A percentile compares a stretch with the other conserved stretches of the same genome.
These are phyloP conservation scores for Larix sibirica DNA, from an alignment of 83 land plant genomes.

Conservation along the genomic window DNA sequence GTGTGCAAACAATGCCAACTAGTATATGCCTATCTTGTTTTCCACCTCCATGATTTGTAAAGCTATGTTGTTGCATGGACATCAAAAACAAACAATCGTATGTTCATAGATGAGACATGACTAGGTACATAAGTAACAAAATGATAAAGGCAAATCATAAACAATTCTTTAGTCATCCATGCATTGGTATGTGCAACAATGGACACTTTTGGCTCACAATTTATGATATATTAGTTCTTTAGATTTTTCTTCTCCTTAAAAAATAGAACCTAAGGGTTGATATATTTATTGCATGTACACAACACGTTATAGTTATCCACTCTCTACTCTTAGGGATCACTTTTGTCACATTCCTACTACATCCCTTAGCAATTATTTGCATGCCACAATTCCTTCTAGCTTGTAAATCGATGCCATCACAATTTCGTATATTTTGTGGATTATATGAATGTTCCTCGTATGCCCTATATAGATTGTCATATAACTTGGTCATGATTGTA, in stretches of 20 bases:
- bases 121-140: not conserved
- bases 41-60: no score
- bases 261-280: not conserved
- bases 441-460: not conserved
- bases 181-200: not conserved
- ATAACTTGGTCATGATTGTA: not conserved
- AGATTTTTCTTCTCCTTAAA: not conserved
- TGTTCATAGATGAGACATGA: not conserved
- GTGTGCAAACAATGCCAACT: not conserved
- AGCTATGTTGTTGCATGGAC: not conserved
- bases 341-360: not conserved
- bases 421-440: not conserved
- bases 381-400: not conserved
- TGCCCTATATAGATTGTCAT: not conserved
- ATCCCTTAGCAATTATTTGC: not conserved
- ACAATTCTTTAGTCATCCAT: not conserved
- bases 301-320: not conserved
- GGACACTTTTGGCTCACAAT: not conserved
- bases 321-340: not conserved
- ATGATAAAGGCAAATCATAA: not conserved
- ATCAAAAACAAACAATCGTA: no score
- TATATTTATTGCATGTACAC: not conserved
- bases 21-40: no score
- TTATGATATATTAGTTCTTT: no score
- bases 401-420: not conserved